Evolutionary conservation across 371 early-diverging fungal species (phyloP).

Genomic region (Lichtheimia ornata): DNA sequence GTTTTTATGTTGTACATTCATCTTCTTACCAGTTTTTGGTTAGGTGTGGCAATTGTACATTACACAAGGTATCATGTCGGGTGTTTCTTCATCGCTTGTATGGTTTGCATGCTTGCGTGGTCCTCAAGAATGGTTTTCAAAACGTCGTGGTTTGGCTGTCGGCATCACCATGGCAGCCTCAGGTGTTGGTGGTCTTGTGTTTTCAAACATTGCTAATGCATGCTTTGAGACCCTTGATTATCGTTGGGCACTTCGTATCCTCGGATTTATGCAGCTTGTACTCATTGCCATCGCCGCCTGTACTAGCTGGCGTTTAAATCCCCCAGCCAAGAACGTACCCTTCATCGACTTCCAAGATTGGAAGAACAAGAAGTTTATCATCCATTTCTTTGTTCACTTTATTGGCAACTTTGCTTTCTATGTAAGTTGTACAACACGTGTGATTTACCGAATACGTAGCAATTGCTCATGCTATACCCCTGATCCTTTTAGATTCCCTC

Average conservation of each 20-base stretch:
- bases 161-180: constrained; percentile 52
- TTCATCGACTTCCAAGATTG: constrained; percentile 32
- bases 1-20: not conserved
- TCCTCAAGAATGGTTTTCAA: constrained; percentile 19
- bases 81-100: constrained; percentile 14
- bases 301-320: constrained; percentile 12
- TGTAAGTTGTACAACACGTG: constrained; percentile 11
- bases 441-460: not conserved
- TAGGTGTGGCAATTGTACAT: constrained; percentile 29
- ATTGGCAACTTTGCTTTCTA: constrained; percentile 38
- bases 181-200: constrained; percentile 67
- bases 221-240: constrained; percentile 52
- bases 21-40: not conserved
- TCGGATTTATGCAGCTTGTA: constrained; percentile 50
- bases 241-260: constrained; percentile 61
- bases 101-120: constrained; percentile 19
- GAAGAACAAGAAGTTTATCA: constrained; percentile 26
- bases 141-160: constrained; percentile 20
- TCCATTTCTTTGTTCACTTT: constrained; percentile 29
- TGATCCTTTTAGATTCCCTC: constrained; percentile 9
- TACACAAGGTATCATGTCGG: constrained; percentile 25
- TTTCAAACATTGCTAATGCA: constrained; percentile 56
- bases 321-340: constrained; percentile 27
- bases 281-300: constrained; percentile 14
- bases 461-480: not conserved